Evolutionary conservation across 2,329 filamentous ascomycete genomes (phyloP).

Genomic region (Cordyceps tenuipes): DNA sequence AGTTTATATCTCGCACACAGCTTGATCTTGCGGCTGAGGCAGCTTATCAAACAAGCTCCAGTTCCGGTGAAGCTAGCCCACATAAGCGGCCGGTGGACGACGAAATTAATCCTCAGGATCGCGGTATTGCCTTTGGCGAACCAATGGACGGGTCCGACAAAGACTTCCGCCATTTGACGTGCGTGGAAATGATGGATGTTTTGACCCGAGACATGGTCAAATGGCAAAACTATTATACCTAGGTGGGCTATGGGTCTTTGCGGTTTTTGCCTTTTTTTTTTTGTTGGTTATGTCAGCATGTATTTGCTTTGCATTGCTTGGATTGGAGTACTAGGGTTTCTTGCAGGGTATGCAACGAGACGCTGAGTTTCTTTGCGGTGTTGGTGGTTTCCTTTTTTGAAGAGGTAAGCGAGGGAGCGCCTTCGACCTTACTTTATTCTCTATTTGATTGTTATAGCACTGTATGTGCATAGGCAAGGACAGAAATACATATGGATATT

Average conservation of each 20-base stretch:
- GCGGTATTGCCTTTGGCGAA: constrained; percentile 11
- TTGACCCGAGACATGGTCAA: constrained; percentile 72
- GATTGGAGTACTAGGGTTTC: background rate
- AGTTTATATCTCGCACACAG: constrained; percentile 84
- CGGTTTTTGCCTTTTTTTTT: background rate
- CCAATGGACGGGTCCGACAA: constrained; percentile 19
- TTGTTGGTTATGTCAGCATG: background rate
- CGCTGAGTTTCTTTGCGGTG: background rate
- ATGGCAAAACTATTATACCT: constrained; percentile 69
- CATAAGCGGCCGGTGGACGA: constrained; percentile 24
- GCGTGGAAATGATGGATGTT: constrained; percentile 85
- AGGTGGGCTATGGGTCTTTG: constrained; percentile 6
- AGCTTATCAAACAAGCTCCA: constrained; percentile 31
- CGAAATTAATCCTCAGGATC: background rate
- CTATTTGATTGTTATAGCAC: background rate
- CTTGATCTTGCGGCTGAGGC: constrained; percentile 69
- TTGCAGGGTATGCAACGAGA: background rate
- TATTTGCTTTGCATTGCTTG: background rate
- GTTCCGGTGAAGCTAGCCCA: constrained; percentile 32
- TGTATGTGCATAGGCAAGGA: background rate
- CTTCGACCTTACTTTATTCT: background rate
- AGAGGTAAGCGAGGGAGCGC: no score
- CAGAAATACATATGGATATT: background rate
- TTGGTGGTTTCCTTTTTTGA: no score
- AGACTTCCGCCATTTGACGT: constrained; percentile 68